Percentiles rank a stretch among this genome's conserved stretches.
These are phyloP conservation scores for Podospora anserina DNA, from an alignment of 495 filamentous ascomycete species.

Conservation along the genomic window DNA sequence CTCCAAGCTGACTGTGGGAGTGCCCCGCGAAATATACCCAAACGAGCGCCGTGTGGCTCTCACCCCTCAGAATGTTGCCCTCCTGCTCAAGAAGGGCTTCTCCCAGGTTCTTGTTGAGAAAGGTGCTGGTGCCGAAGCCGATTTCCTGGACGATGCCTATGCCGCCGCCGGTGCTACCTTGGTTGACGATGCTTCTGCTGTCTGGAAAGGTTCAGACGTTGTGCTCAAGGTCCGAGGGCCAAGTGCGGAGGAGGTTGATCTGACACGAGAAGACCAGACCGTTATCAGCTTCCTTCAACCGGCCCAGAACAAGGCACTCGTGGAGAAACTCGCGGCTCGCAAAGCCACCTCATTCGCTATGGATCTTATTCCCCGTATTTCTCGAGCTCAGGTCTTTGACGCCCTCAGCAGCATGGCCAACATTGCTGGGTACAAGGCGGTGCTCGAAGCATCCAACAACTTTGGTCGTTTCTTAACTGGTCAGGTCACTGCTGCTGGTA, in stretches of 20 bases:
- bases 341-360: slow-evolving; percentile 72
- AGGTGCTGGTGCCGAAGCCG: slow-evolving; percentile 68
- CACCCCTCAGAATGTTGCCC: slow-evolving; percentile 71
- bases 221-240: slow-evolving; percentile 75
- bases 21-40: slow-evolving; percentile 66
- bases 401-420: slow-evolving; percentile 83
- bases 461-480: slow-evolving; percentile 81
- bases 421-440: slow-evolving; percentile 82
- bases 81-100: slow-evolving; percentile 78
- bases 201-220: slow-evolving; percentile 71
- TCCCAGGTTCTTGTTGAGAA: slow-evolving; percentile 67
- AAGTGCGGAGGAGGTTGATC: slow-evolving; percentile 59
- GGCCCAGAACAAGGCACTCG: slow-evolving; percentile 63
- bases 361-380: slow-evolving; percentile 82
- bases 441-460: slow-evolving; percentile 76
- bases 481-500: slow-evolving; percentile 76
- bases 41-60: slow-evolving; percentile 76
- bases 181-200: slow-evolving; percentile 51
- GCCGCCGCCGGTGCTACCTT: slow-evolving; percentile 68
- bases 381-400: slow-evolving; percentile 76
- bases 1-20: slow-evolving; percentile 62
- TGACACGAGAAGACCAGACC: slow-evolving; percentile 59
- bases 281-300: slow-evolving; percentile 75
- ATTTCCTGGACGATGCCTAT: slow-evolving; percentile 69
- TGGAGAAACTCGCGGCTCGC: slow-evolving; percentile 61